Conservation (phyloP, 1,284 basidiomycete species). For the Ceratobasidium sp. region DNA sequence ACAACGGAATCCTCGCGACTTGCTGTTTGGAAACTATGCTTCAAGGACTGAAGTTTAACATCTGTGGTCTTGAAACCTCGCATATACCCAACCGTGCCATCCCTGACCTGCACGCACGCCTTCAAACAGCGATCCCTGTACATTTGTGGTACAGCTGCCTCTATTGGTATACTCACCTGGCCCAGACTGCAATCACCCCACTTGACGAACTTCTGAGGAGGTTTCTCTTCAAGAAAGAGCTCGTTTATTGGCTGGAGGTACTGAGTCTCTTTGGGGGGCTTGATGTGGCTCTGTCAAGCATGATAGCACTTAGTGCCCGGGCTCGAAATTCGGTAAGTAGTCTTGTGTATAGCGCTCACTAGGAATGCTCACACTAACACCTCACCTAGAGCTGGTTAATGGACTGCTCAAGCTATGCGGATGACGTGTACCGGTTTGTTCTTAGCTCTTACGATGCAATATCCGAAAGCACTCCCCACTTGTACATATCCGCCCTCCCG, state of each 20-base stretch:
- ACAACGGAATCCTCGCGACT: neutral
- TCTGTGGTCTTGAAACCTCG: constrained; percentile 19
- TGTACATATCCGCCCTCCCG: too few species aligned
- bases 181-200: neutral
- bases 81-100: constrained; percentile 26
- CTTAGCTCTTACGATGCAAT: constrained; percentile 2
- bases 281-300: neutral
- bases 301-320: neutral
- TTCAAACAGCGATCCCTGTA: neutral
- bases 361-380: too few species aligned
- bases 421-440: neutral
- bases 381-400: too few species aligned
- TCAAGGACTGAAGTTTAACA: constrained; percentile 1
- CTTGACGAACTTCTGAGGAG: neutral
- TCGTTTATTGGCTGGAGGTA: constrained; percentile 26
- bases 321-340: too few species aligned
- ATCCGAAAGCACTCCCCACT: too few species aligned
- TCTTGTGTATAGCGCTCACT: too few species aligned
- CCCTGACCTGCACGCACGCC: neutral
- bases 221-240: neutral
- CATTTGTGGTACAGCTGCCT: constrained; percentile 14
- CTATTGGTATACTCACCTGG: constrained; percentile 16
- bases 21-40: constrained; percentile 14
- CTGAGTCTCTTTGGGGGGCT: neutral
- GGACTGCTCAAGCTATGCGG: neutral